phyloP scores from a whole-genome alignment of 1,284 basidiomycete genomes.

The Peniophora sp. region DNA sequence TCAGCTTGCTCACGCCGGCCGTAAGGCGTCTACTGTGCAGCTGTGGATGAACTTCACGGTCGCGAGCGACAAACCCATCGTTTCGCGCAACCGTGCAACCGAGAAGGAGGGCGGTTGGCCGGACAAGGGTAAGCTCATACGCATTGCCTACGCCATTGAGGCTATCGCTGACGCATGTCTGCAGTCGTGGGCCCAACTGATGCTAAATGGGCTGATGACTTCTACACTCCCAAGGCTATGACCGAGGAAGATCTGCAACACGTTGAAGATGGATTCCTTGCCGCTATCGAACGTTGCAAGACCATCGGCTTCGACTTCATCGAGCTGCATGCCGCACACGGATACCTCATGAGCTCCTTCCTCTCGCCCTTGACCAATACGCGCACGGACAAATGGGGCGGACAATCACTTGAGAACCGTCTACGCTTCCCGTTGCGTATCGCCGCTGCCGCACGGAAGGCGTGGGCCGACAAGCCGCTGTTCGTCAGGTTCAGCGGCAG shows the following conservation, averaged over 20 bases:
- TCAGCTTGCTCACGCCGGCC: slow-evolving; percentile 76
- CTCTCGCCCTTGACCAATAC: slow-evolving; percentile 68
- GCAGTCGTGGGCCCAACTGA: slow-evolving; percentile 40
- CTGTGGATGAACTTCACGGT: slow-evolving; percentile 43
- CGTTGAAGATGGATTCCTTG: slow-evolving; percentile 60
- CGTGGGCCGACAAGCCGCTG: slow-evolving; percentile 60
- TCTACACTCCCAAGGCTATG: slow-evolving; percentile 46
- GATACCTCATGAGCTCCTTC: slow-evolving; percentile 59
- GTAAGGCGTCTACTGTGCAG: slow-evolving; percentile 56
- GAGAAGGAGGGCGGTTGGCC: slow-evolving; percentile 65
- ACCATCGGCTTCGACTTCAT: slow-evolving; percentile 74
- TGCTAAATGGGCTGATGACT: slow-evolving; percentile 41
- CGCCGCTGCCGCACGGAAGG: slow-evolving; percentile 40
- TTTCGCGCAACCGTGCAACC: slow-evolving; percentile 22
- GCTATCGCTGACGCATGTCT: not conserved
- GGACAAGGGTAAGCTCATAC: slow-evolving; percentile 37
- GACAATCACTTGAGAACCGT: slow-evolving; percentile 59
- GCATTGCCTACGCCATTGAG: not conserved
- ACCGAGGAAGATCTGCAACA: slow-evolving; percentile 46
- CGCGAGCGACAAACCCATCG: slow-evolving; percentile 16
- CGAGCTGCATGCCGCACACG: slow-evolving; percentile 70
- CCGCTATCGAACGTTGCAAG: slow-evolving; percentile 55
- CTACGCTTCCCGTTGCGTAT: slow-evolving; percentile 61
- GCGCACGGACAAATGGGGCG: slow-evolving; percentile 67
- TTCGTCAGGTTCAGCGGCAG: slow-evolving; percentile 70